Evolutionary conservation across 257 asterid species (phyloP), one percentile per base, ranked within the genome.

Genomic region (Buddleja alternifolia): DNA sequence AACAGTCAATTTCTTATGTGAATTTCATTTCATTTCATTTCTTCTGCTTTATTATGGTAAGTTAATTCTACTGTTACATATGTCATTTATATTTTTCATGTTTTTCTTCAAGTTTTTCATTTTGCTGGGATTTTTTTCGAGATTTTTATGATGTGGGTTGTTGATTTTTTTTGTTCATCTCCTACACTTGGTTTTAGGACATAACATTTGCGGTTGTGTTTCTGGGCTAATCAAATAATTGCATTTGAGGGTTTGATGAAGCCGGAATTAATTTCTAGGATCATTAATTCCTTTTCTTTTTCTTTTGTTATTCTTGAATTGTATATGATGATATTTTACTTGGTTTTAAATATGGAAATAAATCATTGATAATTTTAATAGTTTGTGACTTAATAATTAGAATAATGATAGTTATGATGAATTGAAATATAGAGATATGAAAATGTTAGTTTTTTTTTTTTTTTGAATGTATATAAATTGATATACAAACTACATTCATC

Each of bases 51-150:
- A 10, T 60, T 46, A 6, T 41, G 68, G 70, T 61, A 60, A 48
- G 32, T 60, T 10, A 17, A 7, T 60, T 59, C 65, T 23, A 25
- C 32, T 40, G 19, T 19, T 25, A 42, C 19, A n/a, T 60, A 16
- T 44, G n/a, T 24, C 24, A 12, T 53, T 52, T 45, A 32, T 24
- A 7, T 8, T 48, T 59, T 41, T 16, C 56, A 54, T 14, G 56
- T 3, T 53, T 72, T 47, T 45, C 34, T 73, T 21, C n/a, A 52
- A 42, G 10, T 11, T 62, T 45, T 20, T 29, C 61, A 24, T 48
- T 60, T 69, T 56, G 34, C 17, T 63, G 47, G 40, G 39, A 7
- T 5, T 19, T n/a, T n/a, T n/a, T n/a, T 54, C 23, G 21, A 25
- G 59, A 32, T 65, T 39, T n/a, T 7, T 6, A n/a, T n/a, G n/a